Evolutionary conservation across 192 early-diverging fungal genomes (phyloP).

Genomic region (Bifiguratus adelaidae): DNA sequence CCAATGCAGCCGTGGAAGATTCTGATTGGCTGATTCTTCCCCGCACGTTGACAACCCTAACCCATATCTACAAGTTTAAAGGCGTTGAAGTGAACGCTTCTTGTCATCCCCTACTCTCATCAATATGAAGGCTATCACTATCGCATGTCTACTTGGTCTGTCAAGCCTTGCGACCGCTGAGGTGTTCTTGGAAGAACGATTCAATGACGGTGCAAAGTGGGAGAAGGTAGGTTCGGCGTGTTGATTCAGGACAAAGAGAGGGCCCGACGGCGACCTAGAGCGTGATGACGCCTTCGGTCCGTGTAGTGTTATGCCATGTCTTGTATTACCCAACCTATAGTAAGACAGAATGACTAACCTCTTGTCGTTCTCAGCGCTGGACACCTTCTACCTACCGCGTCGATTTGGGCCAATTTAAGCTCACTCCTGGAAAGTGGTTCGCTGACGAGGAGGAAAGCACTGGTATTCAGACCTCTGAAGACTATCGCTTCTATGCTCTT

Average conservation of each 20-base stretch:
- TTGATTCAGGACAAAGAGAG: not conserved
- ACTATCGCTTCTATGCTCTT: constrained; percentile 79
- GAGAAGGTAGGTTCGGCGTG: constrained; percentile 38
- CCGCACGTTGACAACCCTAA: too few species aligned
- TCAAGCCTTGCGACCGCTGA: constrained; percentile 34
- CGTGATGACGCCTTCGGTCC: too few species aligned
- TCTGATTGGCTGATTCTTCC: too few species aligned
- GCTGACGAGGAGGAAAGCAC: constrained; percentile 52
- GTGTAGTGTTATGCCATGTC: too few species aligned
- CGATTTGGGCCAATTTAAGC: constrained; percentile 64
- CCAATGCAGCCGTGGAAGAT: too few species aligned
- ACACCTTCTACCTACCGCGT: constrained; percentile 47
- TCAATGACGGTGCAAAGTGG: constrained; percentile 46
- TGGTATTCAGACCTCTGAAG: constrained; percentile 73
- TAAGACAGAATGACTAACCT: not conserved
- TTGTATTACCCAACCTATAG: not conserved
- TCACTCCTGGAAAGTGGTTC: constrained; percentile 66
- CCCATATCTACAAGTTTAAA: too few species aligned
- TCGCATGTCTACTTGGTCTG: constrained; percentile 24
- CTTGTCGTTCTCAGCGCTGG: constrained; percentile 48
- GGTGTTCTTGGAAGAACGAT: constrained; percentile 84
- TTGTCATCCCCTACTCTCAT: constrained; percentile 1
- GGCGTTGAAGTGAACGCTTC: not conserved
- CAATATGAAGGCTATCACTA: constrained; percentile 23
- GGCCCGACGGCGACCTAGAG: not conserved